phyloP scores from a whole-genome alignment of 2,329 filamentous ascomycete species.

The Cladosporium sp. region DNA sequence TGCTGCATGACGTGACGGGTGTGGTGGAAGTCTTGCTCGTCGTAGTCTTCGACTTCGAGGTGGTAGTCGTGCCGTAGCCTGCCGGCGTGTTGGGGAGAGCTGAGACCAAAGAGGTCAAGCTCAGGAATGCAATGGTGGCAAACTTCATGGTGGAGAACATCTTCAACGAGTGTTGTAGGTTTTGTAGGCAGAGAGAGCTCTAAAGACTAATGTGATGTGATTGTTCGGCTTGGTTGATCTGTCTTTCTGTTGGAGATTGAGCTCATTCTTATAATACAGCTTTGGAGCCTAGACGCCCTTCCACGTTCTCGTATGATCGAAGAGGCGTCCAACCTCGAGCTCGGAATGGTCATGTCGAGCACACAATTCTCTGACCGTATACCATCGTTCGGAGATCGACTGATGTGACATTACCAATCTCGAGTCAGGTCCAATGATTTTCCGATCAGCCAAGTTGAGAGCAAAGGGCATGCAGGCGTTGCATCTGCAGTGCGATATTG shows the following conservation, averaged over 20 bases:
- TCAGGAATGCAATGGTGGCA: slow-evolving; percentile 1
- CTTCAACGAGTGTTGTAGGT: background rate
- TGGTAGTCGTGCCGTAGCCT: slow-evolving; percentile 1
- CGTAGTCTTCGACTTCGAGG: background rate
- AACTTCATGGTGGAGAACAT: slow-evolving; percentile 10
- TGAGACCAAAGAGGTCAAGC: slow-evolving; percentile 7
- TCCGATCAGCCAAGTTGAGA: too few relatives aligned
- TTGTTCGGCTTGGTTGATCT: background rate
- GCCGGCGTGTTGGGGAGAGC: slow-evolving; percentile 1
- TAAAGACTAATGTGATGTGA: background rate
- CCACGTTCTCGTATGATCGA: background rate
- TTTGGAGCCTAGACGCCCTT: background rate
- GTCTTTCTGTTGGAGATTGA: background rate
- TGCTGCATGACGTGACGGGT: background rate
- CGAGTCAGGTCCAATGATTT: background rate
- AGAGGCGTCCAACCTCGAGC: background rate
- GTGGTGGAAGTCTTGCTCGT: background rate
- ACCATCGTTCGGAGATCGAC: slow-evolving; percentile 1
- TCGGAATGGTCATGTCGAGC: background rate
- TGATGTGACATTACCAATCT: background rate
- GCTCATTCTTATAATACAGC: background rate
- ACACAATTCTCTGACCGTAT: background rate
- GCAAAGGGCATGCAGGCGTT: background rate
- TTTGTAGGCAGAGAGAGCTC: background rate
- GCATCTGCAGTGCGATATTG: slow-evolving; percentile 8